Percentiles rank a stretch among this genome's conserved stretches.
These are phyloP conservation scores for Camellia lanceoleosa DNA, from an alignment of 148 eudicot species.

Conservation along the genomic window DNA sequence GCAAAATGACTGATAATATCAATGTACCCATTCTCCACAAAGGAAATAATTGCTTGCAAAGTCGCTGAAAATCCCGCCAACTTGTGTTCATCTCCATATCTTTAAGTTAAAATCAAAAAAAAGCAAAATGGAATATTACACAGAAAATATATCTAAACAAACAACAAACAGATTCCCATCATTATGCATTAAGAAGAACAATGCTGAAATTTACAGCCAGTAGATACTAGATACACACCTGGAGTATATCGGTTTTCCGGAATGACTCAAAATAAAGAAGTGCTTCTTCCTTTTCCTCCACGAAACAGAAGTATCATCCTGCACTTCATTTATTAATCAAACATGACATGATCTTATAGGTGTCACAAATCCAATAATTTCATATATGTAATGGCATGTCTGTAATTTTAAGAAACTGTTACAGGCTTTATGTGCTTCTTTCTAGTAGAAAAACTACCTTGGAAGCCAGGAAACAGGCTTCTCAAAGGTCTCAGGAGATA, in stretches of 20 bases:
- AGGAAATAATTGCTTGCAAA: constrained; percentile 93
- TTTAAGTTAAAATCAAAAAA: constrained; percentile 24
- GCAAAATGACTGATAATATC: constrained; percentile 9
- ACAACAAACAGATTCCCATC: neutral
- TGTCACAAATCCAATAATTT: neutral
- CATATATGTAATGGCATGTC: no score
- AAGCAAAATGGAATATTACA: neutral
- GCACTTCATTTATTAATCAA: constrained; percentile 35
- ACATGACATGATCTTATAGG: constrained; percentile 11
- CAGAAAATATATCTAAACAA: neutral
- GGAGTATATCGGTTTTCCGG: constrained; percentile 96
- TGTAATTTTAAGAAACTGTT: no score
- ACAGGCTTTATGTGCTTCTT: no score
- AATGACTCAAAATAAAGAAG: constrained; percentile 78
- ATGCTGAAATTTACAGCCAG: neutral
- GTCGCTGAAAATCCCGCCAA: constrained; percentile 98
- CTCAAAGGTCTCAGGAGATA: no score
- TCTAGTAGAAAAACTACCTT: no score
- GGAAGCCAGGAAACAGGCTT: no score
- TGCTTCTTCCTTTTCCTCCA: constrained; percentile 98
- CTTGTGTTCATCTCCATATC: constrained; percentile 95
- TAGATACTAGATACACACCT: constrained; percentile 48
- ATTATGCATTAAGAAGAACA: constrained; percentile 1
- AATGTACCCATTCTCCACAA: constrained; percentile 89
- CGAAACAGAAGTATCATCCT: constrained; percentile 88